phyloP scores from a whole-genome alignment of 176 grass and related monocot genomes.

The Stipa capillata region DNA sequence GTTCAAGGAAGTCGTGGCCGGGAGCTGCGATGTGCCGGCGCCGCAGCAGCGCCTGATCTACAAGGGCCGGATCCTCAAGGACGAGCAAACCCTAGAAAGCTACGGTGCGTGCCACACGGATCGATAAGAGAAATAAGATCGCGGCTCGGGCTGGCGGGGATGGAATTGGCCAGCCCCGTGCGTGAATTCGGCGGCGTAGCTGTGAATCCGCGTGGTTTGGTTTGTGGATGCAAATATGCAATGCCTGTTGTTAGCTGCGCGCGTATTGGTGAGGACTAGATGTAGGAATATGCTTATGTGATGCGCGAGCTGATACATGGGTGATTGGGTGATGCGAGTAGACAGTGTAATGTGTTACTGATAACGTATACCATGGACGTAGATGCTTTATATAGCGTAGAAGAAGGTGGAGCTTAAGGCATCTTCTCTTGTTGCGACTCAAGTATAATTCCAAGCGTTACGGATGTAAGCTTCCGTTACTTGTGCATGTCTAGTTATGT shows the following conservation, averaged over 20 bases:
- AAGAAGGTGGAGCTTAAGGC: background rate
- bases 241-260: background rate
- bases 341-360: background rate
- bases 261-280: background rate
- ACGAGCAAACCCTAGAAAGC: constrained; percentile 89
- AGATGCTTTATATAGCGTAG: background rate
- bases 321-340: background rate
- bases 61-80: constrained; percentile 89
- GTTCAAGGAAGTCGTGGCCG: constrained; percentile 65
- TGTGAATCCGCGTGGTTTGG: background rate
- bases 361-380: background rate
- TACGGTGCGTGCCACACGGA: constrained; percentile 50
- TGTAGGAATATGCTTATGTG: background rate
- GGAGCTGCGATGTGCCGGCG: constrained; percentile 70
- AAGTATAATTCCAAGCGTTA: background rate
- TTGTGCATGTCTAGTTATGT: background rate
- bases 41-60: constrained; percentile 98
- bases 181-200: constrained; percentile 1
- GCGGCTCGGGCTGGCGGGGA: background rate
- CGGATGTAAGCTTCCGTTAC: background rate
- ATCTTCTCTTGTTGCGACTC: background rate
- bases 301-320: background rate
- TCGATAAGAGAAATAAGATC: background rate
- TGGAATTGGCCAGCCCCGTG: background rate
- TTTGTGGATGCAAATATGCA: background rate